These are phyloP conservation scores for Monilinia fructigena DNA, from an alignment of 2,329 filamentous ascomycete genomes.

Conservation along the genomic window DNA sequence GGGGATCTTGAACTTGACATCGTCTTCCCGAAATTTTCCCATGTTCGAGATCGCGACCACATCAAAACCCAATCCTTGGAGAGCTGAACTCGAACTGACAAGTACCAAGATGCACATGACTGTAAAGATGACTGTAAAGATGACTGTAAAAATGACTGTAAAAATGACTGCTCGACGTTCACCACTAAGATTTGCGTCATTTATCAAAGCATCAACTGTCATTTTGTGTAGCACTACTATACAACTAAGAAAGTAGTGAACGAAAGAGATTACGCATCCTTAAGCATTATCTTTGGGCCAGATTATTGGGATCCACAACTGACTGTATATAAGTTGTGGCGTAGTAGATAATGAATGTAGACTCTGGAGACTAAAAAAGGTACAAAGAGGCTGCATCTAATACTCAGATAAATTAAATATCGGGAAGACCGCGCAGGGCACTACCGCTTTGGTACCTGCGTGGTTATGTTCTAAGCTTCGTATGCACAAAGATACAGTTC, in stretches of 20 bases:
- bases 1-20: too few species aligned
- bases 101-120: neutral
- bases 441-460: neutral
- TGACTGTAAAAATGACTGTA: neutral
- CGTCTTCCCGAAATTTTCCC: neutral
- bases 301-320: neutral
- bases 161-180: neutral
- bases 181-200: conserved; percentile 7
- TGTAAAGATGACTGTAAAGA: too few species aligned
- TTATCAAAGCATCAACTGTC: neutral
- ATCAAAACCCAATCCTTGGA: too few species aligned
- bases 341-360: conserved; percentile 1
- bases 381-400: neutral
- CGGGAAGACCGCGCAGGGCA: neutral
- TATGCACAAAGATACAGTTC: too few species aligned
- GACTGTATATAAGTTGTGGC: neutral
- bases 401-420: neutral
- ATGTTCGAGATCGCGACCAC: neutral
- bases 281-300: neutral
- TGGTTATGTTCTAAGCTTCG: too few species aligned
- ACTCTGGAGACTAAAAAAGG: neutral
- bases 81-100: neutral
- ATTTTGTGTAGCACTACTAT: neutral
- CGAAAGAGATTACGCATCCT: neutral
- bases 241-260: neutral